A percentile compares a stretch with the other conserved stretches of the same genome.
Evolutionary conservation across 495 filamentous ascomycete genomes (phyloP).

Genomic region (Viridothelium virens): DNA sequence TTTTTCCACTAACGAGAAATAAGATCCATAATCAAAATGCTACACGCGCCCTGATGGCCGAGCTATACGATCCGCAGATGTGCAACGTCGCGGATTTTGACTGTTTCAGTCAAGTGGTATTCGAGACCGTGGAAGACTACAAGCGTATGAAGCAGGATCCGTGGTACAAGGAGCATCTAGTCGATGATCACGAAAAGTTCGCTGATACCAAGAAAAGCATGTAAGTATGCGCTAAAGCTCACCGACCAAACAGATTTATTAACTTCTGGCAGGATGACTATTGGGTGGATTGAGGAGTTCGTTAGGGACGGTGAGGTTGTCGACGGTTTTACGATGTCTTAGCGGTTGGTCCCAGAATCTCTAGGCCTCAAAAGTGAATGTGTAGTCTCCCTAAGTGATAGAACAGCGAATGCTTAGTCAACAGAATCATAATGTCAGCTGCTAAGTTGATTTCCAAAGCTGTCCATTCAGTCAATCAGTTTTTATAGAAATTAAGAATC

Average conservation of each 20-base stretch:
- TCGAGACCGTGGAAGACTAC: conserved; percentile 36
- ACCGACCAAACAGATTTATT: background rate
- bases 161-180: conserved; percentile 15
- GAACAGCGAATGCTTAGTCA: background rate
- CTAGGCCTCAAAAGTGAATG: background rate
- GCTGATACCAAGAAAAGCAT: conserved; percentile 17
- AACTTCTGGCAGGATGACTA: conserved; percentile 28
- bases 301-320: conserved; percentile 25
- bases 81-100: conserved; percentile 39
- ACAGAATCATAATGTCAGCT: too few relatives aligned
- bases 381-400: background rate
- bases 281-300: conserved; percentile 35
- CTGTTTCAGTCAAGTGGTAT: conserved; percentile 40
- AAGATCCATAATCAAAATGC: conserved; percentile 39
- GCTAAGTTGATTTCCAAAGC: too few relatives aligned
- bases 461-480: background rate
- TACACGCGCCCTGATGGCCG: conserved; percentile 36
- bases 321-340: conserved; percentile 17
- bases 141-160: conserved; percentile 21
- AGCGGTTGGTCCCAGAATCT: background rate
- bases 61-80: conserved; percentile 38
- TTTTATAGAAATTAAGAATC: background rate
- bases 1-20: background rate
- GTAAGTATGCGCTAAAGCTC: background rate
- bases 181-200: conserved; percentile 19